Evolutionary conservation across 2,329 filamentous ascomycete species (phyloP), one percentile per base, ranked within the genome.

Genomic region (Trichoderma lentiforme): DNA sequence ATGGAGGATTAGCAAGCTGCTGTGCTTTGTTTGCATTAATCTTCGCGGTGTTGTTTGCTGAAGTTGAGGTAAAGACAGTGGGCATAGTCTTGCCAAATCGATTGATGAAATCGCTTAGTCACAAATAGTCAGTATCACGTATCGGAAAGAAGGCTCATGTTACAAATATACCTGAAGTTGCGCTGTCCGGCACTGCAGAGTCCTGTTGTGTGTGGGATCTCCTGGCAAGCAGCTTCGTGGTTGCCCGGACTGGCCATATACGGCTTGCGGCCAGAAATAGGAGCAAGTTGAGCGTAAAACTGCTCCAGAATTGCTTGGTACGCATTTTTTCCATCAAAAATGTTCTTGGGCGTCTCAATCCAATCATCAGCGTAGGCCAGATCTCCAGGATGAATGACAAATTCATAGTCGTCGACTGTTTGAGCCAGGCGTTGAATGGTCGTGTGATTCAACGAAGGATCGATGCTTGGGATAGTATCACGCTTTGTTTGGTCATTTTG

Each of bases 311-410:
- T 89, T 24, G 86, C 84, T 73, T 88, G 83, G 76, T 85, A 89
- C n/a, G 86, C 86, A 47, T 87, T 79, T 24, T 81, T 80, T 56
- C 86, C 85, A 34, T 86, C 80, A 6, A 86, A 73, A 1, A 85
- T 73, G 76, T 88, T 88, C 43, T 83, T 79, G 0, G 80, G 71
- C 21, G 81, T 83, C 4, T 84, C 77, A 57, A 81, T 81, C 88
- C 88, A 90, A 77, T 89, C 85, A 72, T 90, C 88, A 1, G 88
- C 87, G 74, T 90, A 90, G 0, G 79, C 87, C 15, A 90, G 81
- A 75, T 90, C 88, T 6, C 86, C 86, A 0, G 85, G 85, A 74
- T 88, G 86, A 34, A 87, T 77, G 57, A 87, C 79, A 58, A 90
- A 79, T 74, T 90, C 88, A 75, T 89, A 89, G 72, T 87, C 83